Evolutionary conservation across 202 grass and related monocot species (phyloP).

Genomic region (Dendrocalamus latiflorus): DNA sequence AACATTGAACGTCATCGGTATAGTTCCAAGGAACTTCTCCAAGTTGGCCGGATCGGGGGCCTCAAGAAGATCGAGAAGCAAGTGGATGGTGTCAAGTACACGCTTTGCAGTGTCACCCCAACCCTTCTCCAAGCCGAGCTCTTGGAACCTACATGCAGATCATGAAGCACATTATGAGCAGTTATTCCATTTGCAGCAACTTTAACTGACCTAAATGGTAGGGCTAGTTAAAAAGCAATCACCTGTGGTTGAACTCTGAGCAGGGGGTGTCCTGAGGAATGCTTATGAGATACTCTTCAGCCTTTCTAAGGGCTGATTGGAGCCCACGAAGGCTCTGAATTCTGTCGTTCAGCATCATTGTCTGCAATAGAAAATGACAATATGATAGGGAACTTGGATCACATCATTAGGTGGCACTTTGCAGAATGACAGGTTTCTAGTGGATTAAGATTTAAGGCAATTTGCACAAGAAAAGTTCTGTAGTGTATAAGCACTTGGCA

Average conservation of each 20-base stretch:
- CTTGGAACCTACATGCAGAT: slow-evolving; percentile 65
- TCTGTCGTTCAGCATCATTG: slow-evolving; percentile 92
- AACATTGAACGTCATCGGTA: slow-evolving; percentile 92
- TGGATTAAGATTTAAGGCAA: neutral
- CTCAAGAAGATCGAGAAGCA: slow-evolving; percentile 89
- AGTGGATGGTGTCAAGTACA: slow-evolving; percentile 59
- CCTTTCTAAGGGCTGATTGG: slow-evolving; percentile 77
- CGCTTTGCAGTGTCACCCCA: slow-evolving; percentile 81
- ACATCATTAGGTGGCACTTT: neutral
- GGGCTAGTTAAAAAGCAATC: neutral
- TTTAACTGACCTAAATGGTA: neutral
- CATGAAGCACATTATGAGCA: neutral
- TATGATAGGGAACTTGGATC: neutral
- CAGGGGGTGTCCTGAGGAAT: slow-evolving; percentile 68
- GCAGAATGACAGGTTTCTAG: neutral
- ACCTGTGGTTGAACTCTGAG: slow-evolving; percentile 72
- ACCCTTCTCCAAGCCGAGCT: no score
- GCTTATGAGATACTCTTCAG: slow-evolving; percentile 64
- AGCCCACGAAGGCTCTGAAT: slow-evolving; percentile 77
- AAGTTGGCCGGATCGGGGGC: slow-evolving; percentile 81
- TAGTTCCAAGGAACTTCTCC: slow-evolving; percentile 84
- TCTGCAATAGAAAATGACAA: slow-evolving; percentile 42
- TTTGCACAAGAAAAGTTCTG: neutral
- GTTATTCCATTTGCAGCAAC: slow-evolving; percentile 3
- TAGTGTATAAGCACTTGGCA: neutral